phyloP scores from a whole-genome alignment of 1,284 basidiomycete species.

The Ustilago esculenta region DNA sequence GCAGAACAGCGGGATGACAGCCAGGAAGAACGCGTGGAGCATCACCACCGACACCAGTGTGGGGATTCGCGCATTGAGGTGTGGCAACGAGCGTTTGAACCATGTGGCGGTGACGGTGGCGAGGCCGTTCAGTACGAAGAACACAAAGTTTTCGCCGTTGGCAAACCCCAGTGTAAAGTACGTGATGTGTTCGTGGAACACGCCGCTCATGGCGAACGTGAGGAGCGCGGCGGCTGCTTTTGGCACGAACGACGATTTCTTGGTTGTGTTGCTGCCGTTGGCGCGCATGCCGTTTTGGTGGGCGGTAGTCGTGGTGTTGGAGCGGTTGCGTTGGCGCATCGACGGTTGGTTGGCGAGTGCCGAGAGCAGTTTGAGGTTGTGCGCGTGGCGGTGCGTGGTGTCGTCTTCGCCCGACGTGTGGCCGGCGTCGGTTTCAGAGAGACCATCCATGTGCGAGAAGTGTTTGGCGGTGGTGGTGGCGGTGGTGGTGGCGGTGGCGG shows the following conservation, averaged over 20 bases:
- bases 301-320: slow-evolving; percentile 8
- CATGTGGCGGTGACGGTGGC: slow-evolving; percentile 60
- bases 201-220: slow-evolving; percentile 63
- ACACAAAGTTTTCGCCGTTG: slow-evolving; percentile 63
- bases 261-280: too few relatives aligned
- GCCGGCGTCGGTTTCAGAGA: slow-evolving; percentile 60
- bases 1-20: slow-evolving; percentile 62
- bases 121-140: slow-evolving; percentile 63
- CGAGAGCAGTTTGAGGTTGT: slow-evolving; percentile 46
- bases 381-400: slow-evolving; percentile 8
- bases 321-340: slow-evolving; percentile 35
- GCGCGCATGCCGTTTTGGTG: too few relatives aligned
- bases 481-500: slow-evolving; percentile 1
- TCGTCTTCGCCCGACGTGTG: slow-evolving; percentile 56
- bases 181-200: slow-evolving; percentile 65
- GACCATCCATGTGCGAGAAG: slow-evolving; percentile 52
- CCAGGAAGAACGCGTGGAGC: slow-evolving; percentile 55
- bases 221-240: slow-evolving; percentile 58
- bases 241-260: slow-evolving; percentile 50
- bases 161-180: slow-evolving; percentile 59
- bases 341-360: slow-evolving; percentile 21
- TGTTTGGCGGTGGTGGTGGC: slow-evolving; percentile 8
- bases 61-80: slow-evolving; percentile 56
- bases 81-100: slow-evolving; percentile 56
- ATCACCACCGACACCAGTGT: slow-evolving; percentile 50